phyloP scores from a whole-genome alignment of 768 basidiomycete genomes.

The Daedaleopsis sinensis region DNA sequence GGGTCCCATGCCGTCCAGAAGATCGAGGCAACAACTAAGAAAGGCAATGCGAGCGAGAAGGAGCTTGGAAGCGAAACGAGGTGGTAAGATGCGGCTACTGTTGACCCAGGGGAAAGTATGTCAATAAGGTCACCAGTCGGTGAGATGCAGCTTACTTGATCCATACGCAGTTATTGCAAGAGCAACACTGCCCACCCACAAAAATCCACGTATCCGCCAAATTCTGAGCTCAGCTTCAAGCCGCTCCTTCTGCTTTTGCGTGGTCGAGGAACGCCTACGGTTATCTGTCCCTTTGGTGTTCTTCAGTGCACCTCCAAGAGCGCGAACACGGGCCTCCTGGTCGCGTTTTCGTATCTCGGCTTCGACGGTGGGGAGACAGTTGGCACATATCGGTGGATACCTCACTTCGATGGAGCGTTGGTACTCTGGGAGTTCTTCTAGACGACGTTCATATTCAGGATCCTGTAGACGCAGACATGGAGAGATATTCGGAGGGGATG shows the following conservation, averaged over 20 bases:
- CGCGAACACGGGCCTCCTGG: conserved; percentile 78
- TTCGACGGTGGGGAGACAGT: conserved; percentile 79
- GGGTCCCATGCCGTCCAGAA: conserved; percentile 89
- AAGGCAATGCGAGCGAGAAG: conserved; percentile 39
- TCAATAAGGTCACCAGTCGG: background rate
- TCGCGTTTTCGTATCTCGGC: conserved; percentile 80
- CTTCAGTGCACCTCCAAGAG: conserved; percentile 61
- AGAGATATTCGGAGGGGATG: background rate
- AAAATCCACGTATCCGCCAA: conserved; percentile 70
- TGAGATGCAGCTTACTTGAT: conserved; percentile 17
- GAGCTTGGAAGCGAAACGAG: conserved; percentile 4
- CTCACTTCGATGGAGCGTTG: conserved; percentile 73
- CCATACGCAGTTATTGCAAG: conserved; percentile 18
- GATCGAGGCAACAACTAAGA: conserved; percentile 58
- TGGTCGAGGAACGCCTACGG: conserved; percentile 48
- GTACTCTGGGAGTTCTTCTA: conserved; percentile 71
- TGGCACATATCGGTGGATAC: conserved; percentile 85
- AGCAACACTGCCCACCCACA: conserved; percentile 61
- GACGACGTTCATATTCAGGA: conserved; percentile 67
- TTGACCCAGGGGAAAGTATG: background rate
- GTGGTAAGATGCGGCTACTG: conserved; percentile 14
- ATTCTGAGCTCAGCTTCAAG: conserved; percentile 52
- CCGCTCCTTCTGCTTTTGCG: conserved; percentile 44
- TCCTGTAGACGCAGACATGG: conserved; percentile 47
- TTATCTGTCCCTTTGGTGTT: conserved; percentile 50